Evolutionary conservation across 441 rosid species (phyloP), one percentile per base, ranked within the genome.

Genomic region (Theobroma grandiflorum): DNA sequence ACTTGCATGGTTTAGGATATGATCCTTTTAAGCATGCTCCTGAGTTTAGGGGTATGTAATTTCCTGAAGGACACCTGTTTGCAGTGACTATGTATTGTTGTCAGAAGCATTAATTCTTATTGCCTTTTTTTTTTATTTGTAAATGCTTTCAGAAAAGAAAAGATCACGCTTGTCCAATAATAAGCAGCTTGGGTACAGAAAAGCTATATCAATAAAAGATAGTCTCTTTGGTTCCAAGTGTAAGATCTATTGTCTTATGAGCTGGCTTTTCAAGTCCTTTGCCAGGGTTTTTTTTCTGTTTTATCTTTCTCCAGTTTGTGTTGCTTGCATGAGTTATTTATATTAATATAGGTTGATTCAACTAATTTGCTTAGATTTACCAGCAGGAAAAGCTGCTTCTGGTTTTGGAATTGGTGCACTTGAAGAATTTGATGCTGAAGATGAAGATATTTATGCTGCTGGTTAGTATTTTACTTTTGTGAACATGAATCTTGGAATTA

Each of bases 381-480:
- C 97, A 97, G 97, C 98, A 89, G 94, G 97, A 90, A 94, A 93
- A 84, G 86, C 87, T 85, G 97, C 95, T 83, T 92, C 98, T 62
- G 99, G 99, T 73, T 95, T 97, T 89, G 99, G 99, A 82, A 95
- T 97, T 89, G 99, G 99, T 45, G 99, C 99, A 62, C 97, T 97
- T 63, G 99, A 95, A 87, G 99, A 95, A 79, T 96, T 88, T 85
- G 98, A 91, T 89, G 93, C 82, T 42, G 99, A 97, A 93, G 99
- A 97, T 84, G 99, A 95, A 86, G 99, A 97, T 88, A 88, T 97
- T 64, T 97, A 93, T 86, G 82, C 88, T 75, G 33, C 92, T 50
- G 94, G 97, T 93, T 71, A 85, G 92, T 85, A 35, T 69, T 38
- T 81, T 31, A 80, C 7, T 49, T 58, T 75, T 61, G 22, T 8